Evolutionary conservation across 2,329 filamentous ascomycete species (phyloP).

Genomic region (Fusarium sp.): DNA sequence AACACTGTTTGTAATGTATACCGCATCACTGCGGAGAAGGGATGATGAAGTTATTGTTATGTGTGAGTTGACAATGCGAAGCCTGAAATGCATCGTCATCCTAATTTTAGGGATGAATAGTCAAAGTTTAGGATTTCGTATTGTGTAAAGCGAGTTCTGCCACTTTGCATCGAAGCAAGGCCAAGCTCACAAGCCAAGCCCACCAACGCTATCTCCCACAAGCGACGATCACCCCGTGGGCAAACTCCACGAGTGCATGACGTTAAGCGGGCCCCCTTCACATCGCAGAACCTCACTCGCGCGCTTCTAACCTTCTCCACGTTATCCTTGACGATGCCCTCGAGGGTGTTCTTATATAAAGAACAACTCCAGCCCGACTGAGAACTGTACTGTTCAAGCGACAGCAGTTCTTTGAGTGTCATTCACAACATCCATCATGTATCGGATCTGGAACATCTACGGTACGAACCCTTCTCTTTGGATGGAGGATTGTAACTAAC

Average conservation of each 20-base stretch:
- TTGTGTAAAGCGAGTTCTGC: neutral
- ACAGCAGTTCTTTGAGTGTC: neutral
- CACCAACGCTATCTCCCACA: neutral
- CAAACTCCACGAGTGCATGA: slow-evolving; percentile 34
- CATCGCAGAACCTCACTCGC: slow-evolving; percentile 37
- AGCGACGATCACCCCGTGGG: slow-evolving; percentile 38
- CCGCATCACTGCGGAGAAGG: neutral
- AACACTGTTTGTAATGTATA: neutral
- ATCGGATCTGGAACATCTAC: slow-evolving; percentile 53
- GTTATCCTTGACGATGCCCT: slow-evolving; percentile 5
- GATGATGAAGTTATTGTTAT: neutral
- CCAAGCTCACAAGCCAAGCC: neutral
- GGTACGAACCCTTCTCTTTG: slow-evolving; percentile 33
- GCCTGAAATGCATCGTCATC: neutral
- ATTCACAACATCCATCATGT: slow-evolving; percentile 45
- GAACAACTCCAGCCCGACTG: neutral
- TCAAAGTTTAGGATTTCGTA: neutral
- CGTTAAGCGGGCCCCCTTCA: slow-evolving; percentile 37
- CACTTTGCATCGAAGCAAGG: neutral
- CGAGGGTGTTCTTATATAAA: slow-evolving; percentile 33
- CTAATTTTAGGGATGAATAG: too few relatives aligned
- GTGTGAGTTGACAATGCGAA: neutral
- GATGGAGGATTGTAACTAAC: slow-evolving; percentile 1
- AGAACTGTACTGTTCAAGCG: neutral
- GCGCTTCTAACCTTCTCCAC: slow-evolving; percentile 46